Base-by-base conservation (phyloP, 805 yeast species). In the Kluyveromyces siamensis region DNA sequence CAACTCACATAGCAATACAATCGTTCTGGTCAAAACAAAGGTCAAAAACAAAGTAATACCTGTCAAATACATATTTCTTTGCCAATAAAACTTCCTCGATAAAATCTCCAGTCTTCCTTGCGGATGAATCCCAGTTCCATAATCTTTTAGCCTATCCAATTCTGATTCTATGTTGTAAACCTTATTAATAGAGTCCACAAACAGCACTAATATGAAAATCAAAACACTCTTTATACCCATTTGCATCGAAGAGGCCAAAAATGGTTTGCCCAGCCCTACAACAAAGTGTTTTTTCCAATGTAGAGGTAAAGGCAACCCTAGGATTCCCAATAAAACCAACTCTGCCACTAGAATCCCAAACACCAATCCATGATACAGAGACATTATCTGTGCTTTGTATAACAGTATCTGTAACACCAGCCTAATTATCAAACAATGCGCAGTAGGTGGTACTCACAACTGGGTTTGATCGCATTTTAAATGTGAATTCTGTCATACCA, bases 31-130 rank as follows among this genome's bases (percentile, higher is more conserved):
- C 56, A 90, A 80, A 46, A 88, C 84, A 61, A 90, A 74, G 1
- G 96, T 86, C 60, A 93, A 73, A 66, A 93, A 93, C 65, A 93
- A 76, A 2, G 98, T 89, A 69, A 90, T 88, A 1, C 99, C 99
- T 57, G 96, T 88, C 45, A 93, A 75, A 60, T 93, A 93, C 83
- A 89, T 80, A 73, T 93, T 93, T 72, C 99, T 81, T 72, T 93
- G 99, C 18, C 97, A 88, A 63, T 90, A 90, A 69, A 93, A 93
- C 61, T 89, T 79, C 68, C 96, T 80, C 19, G 96, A 93, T 67
- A 85, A 89, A 48, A 86, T 74, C 61, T 93, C 98, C 18, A 88
- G 71, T 50, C 96, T 75, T 58, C 86, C 91, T 51, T 67, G 69
- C 43, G 68, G 61, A 38, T 63, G 50, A 6, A 58, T 51, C 10